Evolutionary conservation across 140 eudicot species (phyloP).

Genomic region (Ambrosia hybrid): DNA sequence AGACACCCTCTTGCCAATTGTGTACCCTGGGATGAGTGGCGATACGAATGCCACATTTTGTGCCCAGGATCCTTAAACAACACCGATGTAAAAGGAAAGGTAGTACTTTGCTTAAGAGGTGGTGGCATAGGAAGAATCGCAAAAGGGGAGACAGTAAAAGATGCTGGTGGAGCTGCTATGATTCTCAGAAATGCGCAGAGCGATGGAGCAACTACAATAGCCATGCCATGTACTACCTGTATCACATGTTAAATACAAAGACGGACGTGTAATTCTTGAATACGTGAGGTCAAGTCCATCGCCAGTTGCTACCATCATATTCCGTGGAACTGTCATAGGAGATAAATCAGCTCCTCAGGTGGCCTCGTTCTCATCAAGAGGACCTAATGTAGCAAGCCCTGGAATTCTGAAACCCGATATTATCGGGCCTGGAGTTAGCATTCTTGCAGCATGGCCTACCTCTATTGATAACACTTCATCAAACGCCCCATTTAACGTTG

Average conservation of each 20-base stretch:
- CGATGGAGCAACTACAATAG: conserved; percentile 18
- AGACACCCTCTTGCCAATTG: conserved; percentile 20
- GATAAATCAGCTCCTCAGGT: conserved; percentile 30
- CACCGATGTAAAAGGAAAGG: conserved; percentile 38
- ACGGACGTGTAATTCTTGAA: conserved; percentile 8
- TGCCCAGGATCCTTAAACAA: conserved; percentile 26
- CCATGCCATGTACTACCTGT: conserved; percentile 37
- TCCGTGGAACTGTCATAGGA: conserved; percentile 34
- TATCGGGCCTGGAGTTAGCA: conserved; percentile 33
- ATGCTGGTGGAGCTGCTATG: conserved; percentile 42
- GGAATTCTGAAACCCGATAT: conserved; percentile 1
- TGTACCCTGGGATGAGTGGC: conserved; percentile 27
- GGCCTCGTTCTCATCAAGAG: conserved; percentile 21
- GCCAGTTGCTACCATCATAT: conserved; percentile 24
- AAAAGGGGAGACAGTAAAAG: conserved; percentile 31
- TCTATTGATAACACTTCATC: not conserved
- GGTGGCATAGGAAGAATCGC: conserved; percentile 8
- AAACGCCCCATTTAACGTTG: not conserved
- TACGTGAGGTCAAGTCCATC: conserved; percentile 22
- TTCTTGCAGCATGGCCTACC: conserved; percentile 37
- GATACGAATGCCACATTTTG: conserved; percentile 13
- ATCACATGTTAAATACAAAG: conserved; percentile 26
- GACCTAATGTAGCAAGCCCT: not conserved
- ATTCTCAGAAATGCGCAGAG: conserved; percentile 19
- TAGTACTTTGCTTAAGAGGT: conserved; percentile 35